phyloP scores from a whole-genome alignment of 192 early-diverging fungal species.

The Allomyces javanicus region DNA sequence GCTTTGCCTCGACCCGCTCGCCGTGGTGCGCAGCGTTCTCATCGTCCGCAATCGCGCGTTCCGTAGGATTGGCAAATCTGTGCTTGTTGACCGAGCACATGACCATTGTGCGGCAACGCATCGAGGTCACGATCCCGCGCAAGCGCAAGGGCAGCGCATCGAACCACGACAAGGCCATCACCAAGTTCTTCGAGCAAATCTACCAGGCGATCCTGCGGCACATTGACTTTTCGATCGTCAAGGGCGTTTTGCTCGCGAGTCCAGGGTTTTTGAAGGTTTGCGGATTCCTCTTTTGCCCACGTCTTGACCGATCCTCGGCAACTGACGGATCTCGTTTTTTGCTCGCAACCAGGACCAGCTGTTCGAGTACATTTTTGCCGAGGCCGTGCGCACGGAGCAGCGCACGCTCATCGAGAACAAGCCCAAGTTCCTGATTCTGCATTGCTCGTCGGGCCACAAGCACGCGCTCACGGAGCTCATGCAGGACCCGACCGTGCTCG shows the following conservation, averaged over 20 bases:
- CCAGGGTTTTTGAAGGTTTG: slow-evolving; percentile 81
- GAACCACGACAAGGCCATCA: slow-evolving; percentile 63
- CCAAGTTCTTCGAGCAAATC: slow-evolving; percentile 78
- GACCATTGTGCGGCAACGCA: slow-evolving; percentile 84
- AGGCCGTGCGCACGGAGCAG: slow-evolving; percentile 58
- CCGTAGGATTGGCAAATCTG: slow-evolving; percentile 66
- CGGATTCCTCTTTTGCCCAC: background rate
- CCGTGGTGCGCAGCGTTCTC: background rate
- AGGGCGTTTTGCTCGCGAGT: slow-evolving; percentile 86
- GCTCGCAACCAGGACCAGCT: slow-evolving; percentile 46
- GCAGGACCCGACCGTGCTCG: slow-evolving; percentile 58
- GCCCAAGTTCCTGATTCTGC: slow-evolving; percentile 69
- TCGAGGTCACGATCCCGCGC: slow-evolving; percentile 77
- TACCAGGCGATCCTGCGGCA: slow-evolving; percentile 70
- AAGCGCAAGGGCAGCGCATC: slow-evolving; percentile 78
- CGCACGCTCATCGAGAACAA: slow-evolving; percentile 65
- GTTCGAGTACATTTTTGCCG: slow-evolving; percentile 63
- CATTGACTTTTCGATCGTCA: slow-evolving; percentile 81
- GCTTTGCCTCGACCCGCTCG: background rate
- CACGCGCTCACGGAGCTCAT: slow-evolving; percentile 88
- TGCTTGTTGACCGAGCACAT: slow-evolving; percentile 86
- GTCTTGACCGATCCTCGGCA: slow-evolving; percentile 2
- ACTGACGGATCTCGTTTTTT: background rate
- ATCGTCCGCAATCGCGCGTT: background rate
- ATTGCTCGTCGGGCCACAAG: slow-evolving; percentile 91